These are phyloP conservation scores for Colletotrichum orbiculare DNA, from an alignment of 2,329 filamentous ascomycete species.

Conservation along the genomic window DNA sequence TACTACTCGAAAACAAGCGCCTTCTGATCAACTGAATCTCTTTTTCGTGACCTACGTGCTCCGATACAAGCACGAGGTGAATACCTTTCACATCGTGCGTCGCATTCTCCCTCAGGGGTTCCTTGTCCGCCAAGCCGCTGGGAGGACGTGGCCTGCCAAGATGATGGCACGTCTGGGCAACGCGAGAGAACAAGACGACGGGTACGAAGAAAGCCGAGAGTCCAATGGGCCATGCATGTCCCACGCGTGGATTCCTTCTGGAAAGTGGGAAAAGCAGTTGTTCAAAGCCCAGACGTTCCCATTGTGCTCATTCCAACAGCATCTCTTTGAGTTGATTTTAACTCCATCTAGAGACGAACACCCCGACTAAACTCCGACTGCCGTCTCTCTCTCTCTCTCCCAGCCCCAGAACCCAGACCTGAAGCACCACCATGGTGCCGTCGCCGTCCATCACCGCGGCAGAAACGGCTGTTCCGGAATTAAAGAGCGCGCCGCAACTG, in stretches of 20 bases:
- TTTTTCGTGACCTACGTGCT: neutral
- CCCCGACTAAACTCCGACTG: too few species aligned
- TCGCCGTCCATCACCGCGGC: slow-evolving; percentile 8
- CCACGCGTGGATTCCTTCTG: neutral
- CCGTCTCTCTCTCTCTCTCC: neutral
- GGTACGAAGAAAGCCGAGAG: neutral
- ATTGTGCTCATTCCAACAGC: too few species aligned
- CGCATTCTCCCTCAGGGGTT: slow-evolving; percentile 21
- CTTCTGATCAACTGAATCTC: too few species aligned
- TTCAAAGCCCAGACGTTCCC: too few species aligned
- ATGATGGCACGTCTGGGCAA: slow-evolving; percentile 15
- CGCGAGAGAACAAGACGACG: slow-evolving; percentile 6
- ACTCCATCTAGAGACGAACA: too few species aligned
- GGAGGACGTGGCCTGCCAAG: slow-evolving; percentile 18
- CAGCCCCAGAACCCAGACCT: slow-evolving; percentile 15
- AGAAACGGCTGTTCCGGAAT: slow-evolving; percentile 7
- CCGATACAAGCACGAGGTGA: slow-evolving; percentile 1
- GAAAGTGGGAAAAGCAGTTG: neutral
- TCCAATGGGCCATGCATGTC: neutral
- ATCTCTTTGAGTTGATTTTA: too few species aligned
- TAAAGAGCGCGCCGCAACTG: neutral
- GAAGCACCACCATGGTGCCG: neutral
- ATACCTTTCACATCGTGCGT: slow-evolving; percentile 22
- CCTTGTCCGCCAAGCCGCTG: slow-evolving; percentile 27
- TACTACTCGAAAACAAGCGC: too few species aligned